Conservation (phyloP, 2,329 filamentous ascomycete species). For the Apiospora arundinis region DNA sequence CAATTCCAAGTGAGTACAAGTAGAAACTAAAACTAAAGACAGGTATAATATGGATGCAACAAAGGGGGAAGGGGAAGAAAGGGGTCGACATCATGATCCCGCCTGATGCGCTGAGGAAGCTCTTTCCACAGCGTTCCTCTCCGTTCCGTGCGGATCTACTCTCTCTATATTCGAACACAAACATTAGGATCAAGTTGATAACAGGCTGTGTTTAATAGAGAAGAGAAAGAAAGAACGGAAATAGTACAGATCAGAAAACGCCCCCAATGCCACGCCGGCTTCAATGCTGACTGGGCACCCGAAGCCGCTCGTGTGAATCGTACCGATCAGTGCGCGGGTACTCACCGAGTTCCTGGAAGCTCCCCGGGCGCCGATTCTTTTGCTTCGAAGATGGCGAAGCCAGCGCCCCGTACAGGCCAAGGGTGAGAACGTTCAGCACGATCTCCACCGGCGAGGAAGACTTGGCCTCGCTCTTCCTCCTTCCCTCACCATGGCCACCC, state of each 20-base stretch:
- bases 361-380: background rate
- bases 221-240: background rate
- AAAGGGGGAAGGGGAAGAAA: background rate
- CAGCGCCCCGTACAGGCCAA: background rate
- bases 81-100: background rate
- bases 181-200: background rate
- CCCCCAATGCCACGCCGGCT: background rate
- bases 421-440: background rate
- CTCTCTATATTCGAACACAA: background rate
- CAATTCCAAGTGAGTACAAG: too few relatives aligned
- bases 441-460: background rate
- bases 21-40: background rate
- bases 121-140: background rate
- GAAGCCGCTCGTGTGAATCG: background rate
- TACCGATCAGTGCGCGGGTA: background rate
- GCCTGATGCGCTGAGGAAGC: background rate
- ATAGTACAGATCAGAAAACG: background rate
- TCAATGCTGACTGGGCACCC: background rate
- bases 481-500: background rate
- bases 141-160: background rate
- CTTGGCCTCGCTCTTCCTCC: background rate
- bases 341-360: constrained; percentile 2
- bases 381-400: background rate
- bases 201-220: background rate
- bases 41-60: background rate